Conservation (phyloP, 2,329 filamentous ascomycete genomes). For the Nakataea oryzae region DNA sequence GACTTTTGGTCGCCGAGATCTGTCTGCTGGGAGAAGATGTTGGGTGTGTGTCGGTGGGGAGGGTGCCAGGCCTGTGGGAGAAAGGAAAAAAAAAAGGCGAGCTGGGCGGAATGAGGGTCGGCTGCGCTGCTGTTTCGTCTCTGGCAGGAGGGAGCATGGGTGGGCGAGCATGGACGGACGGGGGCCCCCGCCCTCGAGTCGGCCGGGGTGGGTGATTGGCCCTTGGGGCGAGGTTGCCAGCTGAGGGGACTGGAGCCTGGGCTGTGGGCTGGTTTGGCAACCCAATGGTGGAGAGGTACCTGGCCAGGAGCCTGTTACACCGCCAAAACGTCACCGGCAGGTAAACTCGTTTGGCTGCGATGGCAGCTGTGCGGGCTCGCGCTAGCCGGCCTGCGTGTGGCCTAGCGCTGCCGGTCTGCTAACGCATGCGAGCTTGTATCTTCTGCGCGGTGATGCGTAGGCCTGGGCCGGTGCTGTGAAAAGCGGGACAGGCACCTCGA, state of each 20-base stretch:
- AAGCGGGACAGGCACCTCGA: too few species aligned
- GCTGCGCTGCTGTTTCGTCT: slow-evolving; percentile 2
- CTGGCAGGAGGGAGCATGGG: slow-evolving; percentile 2
- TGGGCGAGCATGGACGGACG: background rate
- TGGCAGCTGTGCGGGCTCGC: too few species aligned
- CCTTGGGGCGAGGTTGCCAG: background rate
- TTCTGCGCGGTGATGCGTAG: background rate
- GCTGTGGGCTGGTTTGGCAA: background rate
- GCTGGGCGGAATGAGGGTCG: slow-evolving; percentile 1
- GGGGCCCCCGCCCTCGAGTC: background rate
- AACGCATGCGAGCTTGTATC: background rate
- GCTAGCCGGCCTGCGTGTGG: too few species aligned
- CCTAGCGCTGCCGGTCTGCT: background rate
- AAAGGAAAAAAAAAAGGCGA: slow-evolving; percentile 1
- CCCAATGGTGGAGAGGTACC: background rate
- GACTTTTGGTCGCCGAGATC: background rate
- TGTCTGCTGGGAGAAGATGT: slow-evolving; percentile 1
- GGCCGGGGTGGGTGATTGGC: background rate
- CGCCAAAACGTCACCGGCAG: background rate
- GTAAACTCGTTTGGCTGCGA: background rate
- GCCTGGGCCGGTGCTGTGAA: too few species aligned
- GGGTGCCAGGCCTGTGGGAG: background rate
- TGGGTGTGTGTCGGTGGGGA: slow-evolving; percentile 1
- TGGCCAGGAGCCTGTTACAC: background rate
- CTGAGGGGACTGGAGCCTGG: too few species aligned